Evolutionary conservation across 306 rosid genomes (phyloP), one percentile per base, ranked within the genome.

Genomic region (Urtica urens): DNA sequence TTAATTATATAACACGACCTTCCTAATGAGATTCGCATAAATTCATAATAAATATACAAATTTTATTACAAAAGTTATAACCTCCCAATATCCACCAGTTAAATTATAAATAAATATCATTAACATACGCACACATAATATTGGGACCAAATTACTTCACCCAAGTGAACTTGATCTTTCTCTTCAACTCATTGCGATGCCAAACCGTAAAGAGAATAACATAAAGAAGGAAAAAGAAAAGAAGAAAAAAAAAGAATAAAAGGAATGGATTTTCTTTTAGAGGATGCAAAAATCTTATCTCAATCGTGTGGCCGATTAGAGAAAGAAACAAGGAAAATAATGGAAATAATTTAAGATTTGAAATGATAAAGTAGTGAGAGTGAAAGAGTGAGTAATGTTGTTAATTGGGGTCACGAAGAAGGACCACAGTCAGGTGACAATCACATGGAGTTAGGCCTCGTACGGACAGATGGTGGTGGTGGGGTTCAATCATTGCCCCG

Each of bases 391-490:
- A 31, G 11, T 4, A 28, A 28, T 28, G 4, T 4, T 28, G 33
- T 28, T 28, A n/a, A 15, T 0, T 7, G n/a, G 12, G 13, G 33
- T 3, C 18, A 11, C 2, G 21, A 23, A 20, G 42, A 0, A 30
- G 59, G 59, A 19, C 48, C 59, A 38, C 37, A 18, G 59, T 53
- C 59, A 53, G 59, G 59, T 24, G 59, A 43, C 37, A 53, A 39
- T 39, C 59, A 53, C 59, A 24, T 53, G 59, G 48, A 38, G 35
- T 30, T 24, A 6, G 23, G 37, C 34, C 44, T 53, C 11, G 59
- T 53, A 38, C 59, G 59, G 46, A 38, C 14, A 23, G 28, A 22
- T 4, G 29, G 30, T 33, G 27, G n/a, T 46, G 18, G 39, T 18
- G 35, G 27, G 18, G 21, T 20, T 38, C 23, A 24, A 60, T 51